Base-by-base conservation (phyloP, 2,329 filamentous ascomycete genomes). In the Diaporthe amygdali region DNA sequence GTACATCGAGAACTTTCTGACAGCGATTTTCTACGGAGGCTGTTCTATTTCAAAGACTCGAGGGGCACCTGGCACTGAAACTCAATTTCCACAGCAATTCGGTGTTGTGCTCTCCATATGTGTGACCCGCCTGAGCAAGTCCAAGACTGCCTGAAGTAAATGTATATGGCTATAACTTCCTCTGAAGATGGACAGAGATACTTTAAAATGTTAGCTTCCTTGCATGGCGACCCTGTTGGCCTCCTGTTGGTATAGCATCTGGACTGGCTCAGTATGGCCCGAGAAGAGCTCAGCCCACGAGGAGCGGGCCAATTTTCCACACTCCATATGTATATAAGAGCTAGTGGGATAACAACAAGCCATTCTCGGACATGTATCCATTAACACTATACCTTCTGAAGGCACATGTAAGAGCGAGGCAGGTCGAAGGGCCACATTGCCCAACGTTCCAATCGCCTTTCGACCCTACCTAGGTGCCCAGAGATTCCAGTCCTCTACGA, bases 201-300 rank as follows among this genome's bases (percentile, higher is more conserved):
- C 73, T 82, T 92, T 25, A 84, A 89, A 14, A 84, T 92, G 14
- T 2, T 15, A 5, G 25, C 1, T 14, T 37, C 89, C 89, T 68
- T 93, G 91, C 78, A 91, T 91, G 14, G 86, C 91, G 37, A 91
- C 91, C 37, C 85, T 93, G 34, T 32, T 2, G 14, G 86, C 90
- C 56, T n/a, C n/a, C n/a, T n/a, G n/a, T n/a, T n/a, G n/a, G n/a
- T n/a, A n/a, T 87, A 92, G 59, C 90, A 93, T 73, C 88, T 88
- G 0, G 87, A 92, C 46, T 88, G 87, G 73, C 93, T 91, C 81
- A 86, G 90, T 52, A 85, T 93, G 15, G 93, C 82, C 92, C 27
- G 90, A 92, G 72, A 81, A 84, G 76, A 86, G 86, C 14, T 81
- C 87, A 56, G 87, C 90, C 54, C 89, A 89, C 46, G 89, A 89